Percentiles rank a stretch among this genome's conserved stretches.
phyloP scores from a whole-genome alignment of 2,329 filamentous ascomycete genomes.

The Tolypocladium ovalisporum region DNA sequence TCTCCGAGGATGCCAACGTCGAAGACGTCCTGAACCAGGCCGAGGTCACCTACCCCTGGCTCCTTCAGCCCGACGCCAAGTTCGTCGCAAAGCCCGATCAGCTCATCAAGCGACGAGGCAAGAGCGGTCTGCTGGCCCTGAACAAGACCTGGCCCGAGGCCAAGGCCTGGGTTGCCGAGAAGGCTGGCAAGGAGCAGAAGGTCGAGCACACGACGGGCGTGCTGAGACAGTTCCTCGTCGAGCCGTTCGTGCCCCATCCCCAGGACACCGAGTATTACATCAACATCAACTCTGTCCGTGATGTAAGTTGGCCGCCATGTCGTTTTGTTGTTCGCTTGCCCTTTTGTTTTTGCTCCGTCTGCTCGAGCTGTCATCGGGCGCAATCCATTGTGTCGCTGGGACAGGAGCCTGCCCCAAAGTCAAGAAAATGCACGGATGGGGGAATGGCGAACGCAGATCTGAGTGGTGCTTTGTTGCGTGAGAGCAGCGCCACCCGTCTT shows the following conservation, averaged over 20 bases:
- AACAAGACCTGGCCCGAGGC: conserved; percentile 98
- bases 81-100: conserved; percentile 99
- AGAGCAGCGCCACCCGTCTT: conserved; percentile 4
- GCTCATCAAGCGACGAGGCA: conserved; percentile 98
- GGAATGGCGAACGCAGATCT: background rate
- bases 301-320: conserved; percentile 56
- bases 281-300: conserved; percentile 99
- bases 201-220: conserved; percentile 86
- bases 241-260: conserved; percentile 95
- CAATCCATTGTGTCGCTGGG: background rate
- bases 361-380: background rate
- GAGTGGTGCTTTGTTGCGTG: background rate
- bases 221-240: conserved; percentile 90
- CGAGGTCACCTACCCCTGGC: conserved; percentile 94
- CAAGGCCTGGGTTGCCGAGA: conserved; percentile 84
- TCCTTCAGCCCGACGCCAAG: conserved; percentile 70
- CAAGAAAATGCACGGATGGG: background rate
- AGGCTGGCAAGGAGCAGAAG: conserved; percentile 83
- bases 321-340: conserved; percentile 2
- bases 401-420: background rate
- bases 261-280: conserved; percentile 98
- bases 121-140: conserved; percentile 90
- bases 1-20: conserved; percentile 78
- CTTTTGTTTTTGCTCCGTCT: conserved; percentile 4
- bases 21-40: conserved; percentile 85